These are phyloP conservation scores for Talaromyces proteolyticus DNA, from an alignment of 495 filamentous ascomycete species.

Conservation along the genomic window DNA sequence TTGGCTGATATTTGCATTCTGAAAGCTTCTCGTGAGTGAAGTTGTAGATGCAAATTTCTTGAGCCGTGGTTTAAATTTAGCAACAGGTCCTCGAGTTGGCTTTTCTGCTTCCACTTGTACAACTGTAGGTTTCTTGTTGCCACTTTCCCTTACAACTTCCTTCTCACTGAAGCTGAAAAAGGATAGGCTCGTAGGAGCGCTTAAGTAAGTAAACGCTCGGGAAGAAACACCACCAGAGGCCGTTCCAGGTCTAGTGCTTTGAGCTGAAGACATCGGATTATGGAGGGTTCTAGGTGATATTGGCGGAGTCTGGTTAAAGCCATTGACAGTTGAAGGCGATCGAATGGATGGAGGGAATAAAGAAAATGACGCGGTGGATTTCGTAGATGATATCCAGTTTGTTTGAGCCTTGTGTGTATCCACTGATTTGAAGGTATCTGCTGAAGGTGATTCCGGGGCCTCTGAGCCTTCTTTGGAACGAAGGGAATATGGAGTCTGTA, in stretches of 20 bases:
- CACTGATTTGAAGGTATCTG: neutral
- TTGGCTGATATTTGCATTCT: neutral
- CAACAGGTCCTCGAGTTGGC: neutral
- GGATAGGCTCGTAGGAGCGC: neutral
- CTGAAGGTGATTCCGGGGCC: neutral
- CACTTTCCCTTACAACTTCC: no score
- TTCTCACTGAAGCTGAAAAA: no score
- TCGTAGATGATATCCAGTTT: neutral
- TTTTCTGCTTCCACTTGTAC: neutral
- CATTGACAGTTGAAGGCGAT: neutral
- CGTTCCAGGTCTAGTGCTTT: neutral
- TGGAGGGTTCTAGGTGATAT: neutral
- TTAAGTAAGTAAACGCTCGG: neutral
- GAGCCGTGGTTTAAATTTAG: neutral
- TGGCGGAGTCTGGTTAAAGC: neutral
- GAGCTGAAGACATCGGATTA: neutral
- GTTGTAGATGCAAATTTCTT: neutral
- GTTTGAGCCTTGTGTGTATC: neutral
- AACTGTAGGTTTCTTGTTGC: no score
- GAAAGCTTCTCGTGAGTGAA: neutral
- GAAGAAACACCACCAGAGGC: neutral
- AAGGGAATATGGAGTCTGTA: conserved; percentile 1
- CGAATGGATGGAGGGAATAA: neutral
- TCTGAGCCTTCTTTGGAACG: neutral
- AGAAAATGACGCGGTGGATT: neutral